A percentile compares a stretch with the other conserved stretches of the same genome.
Evolutionary conservation across 805 yeast genomes (phyloP).

Genomic region (Saccharomycodes ludwigii): DNA sequence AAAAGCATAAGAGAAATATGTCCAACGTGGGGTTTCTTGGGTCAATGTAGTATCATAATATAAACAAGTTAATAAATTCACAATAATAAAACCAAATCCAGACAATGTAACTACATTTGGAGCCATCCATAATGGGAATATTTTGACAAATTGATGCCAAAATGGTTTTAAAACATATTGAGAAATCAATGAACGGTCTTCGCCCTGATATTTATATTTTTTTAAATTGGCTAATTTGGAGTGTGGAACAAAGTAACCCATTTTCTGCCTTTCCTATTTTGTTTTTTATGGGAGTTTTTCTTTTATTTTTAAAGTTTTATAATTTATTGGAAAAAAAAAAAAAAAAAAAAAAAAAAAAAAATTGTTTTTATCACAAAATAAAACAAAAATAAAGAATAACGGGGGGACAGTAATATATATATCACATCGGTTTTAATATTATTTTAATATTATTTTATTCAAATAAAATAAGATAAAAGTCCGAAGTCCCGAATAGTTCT

Average conservation of each 20-base stretch:
- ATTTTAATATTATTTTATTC: no score
- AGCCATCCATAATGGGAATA: conserved; percentile 82
- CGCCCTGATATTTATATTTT: conserved; percentile 52
- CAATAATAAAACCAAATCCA: conserved; percentile 62
- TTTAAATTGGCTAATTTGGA: conserved; percentile 38
- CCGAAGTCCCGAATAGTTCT: no score
- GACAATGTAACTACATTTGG: conserved; percentile 81
- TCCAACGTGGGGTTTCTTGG: conserved; percentile 57
- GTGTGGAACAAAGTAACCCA: conserved; percentile 58
- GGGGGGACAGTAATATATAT: no score
- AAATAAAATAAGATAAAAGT: no score
- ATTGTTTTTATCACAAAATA: no score
- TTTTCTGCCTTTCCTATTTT: conserved; percentile 17
- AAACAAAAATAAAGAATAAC: no score
- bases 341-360: no score
- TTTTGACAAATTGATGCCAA: conserved; percentile 59
- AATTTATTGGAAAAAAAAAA: no score
- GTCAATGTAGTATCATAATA: conserved; percentile 61
- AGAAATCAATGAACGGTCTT: conserved; percentile 71
- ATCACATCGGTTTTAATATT: no score
- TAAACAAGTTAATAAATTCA: conserved; percentile 52
- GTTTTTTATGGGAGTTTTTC: neutral
- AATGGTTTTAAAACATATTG: conserved; percentile 68
- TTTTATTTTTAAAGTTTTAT: neutral
- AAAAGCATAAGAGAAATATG: conserved; percentile 62